Evolutionary conservation across 164 flowering plant species (phyloP).

Genomic region (Vitis rotundifolia): DNA sequence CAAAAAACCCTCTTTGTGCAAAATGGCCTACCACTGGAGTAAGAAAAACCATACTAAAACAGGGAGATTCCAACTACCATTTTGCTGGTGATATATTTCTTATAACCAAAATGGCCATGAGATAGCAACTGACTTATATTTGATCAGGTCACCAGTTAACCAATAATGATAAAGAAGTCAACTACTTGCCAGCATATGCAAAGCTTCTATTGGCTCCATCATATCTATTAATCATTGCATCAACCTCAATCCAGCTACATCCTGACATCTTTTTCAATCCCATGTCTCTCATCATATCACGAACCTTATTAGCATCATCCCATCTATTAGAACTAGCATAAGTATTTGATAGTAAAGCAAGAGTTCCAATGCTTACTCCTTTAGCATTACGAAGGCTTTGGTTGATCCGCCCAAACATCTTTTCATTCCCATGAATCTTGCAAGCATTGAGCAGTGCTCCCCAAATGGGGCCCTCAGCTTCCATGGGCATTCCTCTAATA

Average conservation of each 20-base stretch:
- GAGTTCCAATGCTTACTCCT: slow-evolving; percentile 21
- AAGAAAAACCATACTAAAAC: too few relatives aligned
- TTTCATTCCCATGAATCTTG: slow-evolving; percentile 27
- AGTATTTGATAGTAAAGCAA: slow-evolving; percentile 27
- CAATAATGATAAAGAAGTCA: neutral
- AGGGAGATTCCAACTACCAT: too few relatives aligned
- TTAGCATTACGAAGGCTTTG: neutral
- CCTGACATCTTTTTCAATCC: slow-evolving; percentile 30
- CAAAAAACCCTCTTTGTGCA: too few relatives aligned
- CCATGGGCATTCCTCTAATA: slow-evolving; percentile 26
- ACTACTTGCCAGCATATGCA: neutral
- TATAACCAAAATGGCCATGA: too few relatives aligned
- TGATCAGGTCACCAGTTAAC: too few relatives aligned
- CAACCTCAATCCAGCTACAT: slow-evolving; percentile 24
- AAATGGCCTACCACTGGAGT: too few relatives aligned
- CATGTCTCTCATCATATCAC: slow-evolving; percentile 16
- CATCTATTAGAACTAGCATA: slow-evolving; percentile 23
- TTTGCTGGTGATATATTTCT: too few relatives aligned
- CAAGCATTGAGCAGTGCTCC: slow-evolving; percentile 35
- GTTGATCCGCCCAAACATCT: slow-evolving; percentile 17
- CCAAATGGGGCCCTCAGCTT: slow-evolving; percentile 26
- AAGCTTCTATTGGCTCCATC: neutral
- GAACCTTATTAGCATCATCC: slow-evolving; percentile 27
- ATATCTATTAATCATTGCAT: neutral
- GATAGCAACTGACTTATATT: too few relatives aligned